Conservation (phyloP, 768 basidiomycete species). For the Lepiota venenata region DNA sequence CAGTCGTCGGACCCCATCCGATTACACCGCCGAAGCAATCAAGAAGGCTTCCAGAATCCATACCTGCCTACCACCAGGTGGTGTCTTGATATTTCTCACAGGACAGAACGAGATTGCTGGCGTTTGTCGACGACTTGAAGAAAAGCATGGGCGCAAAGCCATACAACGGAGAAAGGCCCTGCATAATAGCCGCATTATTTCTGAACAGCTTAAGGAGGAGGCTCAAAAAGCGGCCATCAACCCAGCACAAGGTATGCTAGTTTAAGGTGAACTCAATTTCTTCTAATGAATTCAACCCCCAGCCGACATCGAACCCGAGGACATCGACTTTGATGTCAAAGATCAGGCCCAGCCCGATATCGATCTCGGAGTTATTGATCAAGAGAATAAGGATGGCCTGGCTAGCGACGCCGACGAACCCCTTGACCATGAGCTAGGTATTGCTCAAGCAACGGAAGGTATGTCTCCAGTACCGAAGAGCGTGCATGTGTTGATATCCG, state of each 20-base stretch:
- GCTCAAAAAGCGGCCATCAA: slow-evolving; percentile 25
- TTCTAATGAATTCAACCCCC: slow-evolving; percentile 3
- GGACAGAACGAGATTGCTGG: slow-evolving; percentile 94
- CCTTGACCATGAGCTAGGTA: slow-evolving; percentile 51
- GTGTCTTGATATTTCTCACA: slow-evolving; percentile 90
- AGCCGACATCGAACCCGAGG: slow-evolving; percentile 77
- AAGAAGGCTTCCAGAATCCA: slow-evolving; percentile 93
- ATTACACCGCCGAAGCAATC: slow-evolving; percentile 89
- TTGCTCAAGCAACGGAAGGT: slow-evolving; percentile 72
- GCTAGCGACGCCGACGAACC: slow-evolving; percentile 70
- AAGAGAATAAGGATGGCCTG: slow-evolving; percentile 76
- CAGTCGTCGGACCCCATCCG: slow-evolving; percentile 76
- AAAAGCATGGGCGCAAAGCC: slow-evolving; percentile 67
- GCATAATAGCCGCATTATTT: slow-evolving; percentile 14
- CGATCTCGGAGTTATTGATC: slow-evolving; percentile 58
- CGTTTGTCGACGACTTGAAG: slow-evolving; percentile 79
- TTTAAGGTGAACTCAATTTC: neutral
- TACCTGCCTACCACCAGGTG: slow-evolving; percentile 86
- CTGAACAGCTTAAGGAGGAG: slow-evolving; percentile 21
- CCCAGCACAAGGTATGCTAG: slow-evolving; percentile 44
- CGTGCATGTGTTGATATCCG: slow-evolving; percentile 7
- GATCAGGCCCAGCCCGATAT: slow-evolving; percentile 17
- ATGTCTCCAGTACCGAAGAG: slow-evolving; percentile 17
- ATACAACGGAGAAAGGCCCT: slow-evolving; percentile 44
- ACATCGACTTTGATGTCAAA: slow-evolving; percentile 51